Evolutionary conservation across 345 rosid genomes (phyloP), one percentile per base, ranked within the genome.

Genomic region (Garcia nutans): DNA sequence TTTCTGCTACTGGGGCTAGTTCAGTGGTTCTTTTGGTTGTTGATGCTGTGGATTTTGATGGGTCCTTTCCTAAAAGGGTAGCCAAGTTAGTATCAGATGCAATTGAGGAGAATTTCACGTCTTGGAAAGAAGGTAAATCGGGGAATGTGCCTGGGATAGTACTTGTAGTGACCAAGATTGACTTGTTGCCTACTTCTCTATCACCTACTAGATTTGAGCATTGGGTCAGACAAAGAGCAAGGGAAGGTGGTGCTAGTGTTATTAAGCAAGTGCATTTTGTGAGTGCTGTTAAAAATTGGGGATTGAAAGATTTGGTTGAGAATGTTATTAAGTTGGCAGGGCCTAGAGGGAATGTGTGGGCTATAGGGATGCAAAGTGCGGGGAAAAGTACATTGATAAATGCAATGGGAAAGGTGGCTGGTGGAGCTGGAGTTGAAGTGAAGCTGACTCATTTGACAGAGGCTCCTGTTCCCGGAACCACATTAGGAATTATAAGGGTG

Each of bases 351-450:
- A 85, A 90, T 76, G 98, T 93, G 31, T 93, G 99, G 99, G 93
- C 93, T 0, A 86, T 93, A 2, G 97, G 99, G 26, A 88, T 93
- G 0, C 99, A 96, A 70, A 96, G 89, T 80, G 99, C 97, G 0
- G 99, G 99, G 70, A 96, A 96, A 86, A 96, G 93, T 78, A 92
- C 98, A 10, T 73, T 93, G 87, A 88, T 93, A 45, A 94, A 96
- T 73, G 93, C 97, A 0, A 83, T 96, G 28, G 89, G 86, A 78
- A 88, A 86, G 88, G 79, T 79, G 69, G 87, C 81, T 74, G 85
- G 59, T 10, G 66, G 70, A 23, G 64, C 52, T 10, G 66, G 70
- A 23, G 64, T 23, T 47, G 47, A 56, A 28, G 55, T 71, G 86
- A 85, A 76, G 82, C 77, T 77, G 71, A 89, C 84, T 77, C 90